Conservation (phyloP, 225 moss, liverwort and hornwort genomes). For the Pleurozium schreberi region DNA sequence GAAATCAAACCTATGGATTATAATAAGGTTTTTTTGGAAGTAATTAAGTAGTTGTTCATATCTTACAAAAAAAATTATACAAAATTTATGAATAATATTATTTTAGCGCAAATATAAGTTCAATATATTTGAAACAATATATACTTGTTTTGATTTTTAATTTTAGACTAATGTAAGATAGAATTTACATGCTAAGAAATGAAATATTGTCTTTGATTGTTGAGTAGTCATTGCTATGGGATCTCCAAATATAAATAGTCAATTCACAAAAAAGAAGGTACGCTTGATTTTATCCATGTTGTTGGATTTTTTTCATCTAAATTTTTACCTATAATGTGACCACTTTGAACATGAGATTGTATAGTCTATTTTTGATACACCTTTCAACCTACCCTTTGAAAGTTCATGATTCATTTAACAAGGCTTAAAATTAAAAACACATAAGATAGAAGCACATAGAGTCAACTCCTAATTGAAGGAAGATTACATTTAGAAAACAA, state of each 20-base stretch:
- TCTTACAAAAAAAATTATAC: neutral
- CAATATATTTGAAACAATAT: neutral
- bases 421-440: rapidly evolving
- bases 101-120: neutral
- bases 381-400: neutral
- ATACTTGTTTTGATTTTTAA: neutral
- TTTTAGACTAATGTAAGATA: neutral
- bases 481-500: neutral
- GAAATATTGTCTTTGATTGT: neutral
- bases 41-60: neutral
- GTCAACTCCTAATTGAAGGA: neutral
- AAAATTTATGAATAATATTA: neutral
- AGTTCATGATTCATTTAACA: neutral
- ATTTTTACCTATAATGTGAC: neutral
- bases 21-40: neutral
- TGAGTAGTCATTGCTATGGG: neutral
- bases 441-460: neutral
- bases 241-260: neutral
- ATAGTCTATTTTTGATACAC: neutral
- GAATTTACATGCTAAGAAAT: too few relatives aligned
- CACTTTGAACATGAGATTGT: rapidly evolving
- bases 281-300: rapidly evolving
- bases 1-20: neutral
- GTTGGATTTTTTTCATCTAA: neutral
- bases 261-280: neutral